Evolutionary conservation across 352 stramenopile species (phyloP), one percentile per base, ranked within the genome.

Genomic region (Aphanomyces invadans): DNA sequence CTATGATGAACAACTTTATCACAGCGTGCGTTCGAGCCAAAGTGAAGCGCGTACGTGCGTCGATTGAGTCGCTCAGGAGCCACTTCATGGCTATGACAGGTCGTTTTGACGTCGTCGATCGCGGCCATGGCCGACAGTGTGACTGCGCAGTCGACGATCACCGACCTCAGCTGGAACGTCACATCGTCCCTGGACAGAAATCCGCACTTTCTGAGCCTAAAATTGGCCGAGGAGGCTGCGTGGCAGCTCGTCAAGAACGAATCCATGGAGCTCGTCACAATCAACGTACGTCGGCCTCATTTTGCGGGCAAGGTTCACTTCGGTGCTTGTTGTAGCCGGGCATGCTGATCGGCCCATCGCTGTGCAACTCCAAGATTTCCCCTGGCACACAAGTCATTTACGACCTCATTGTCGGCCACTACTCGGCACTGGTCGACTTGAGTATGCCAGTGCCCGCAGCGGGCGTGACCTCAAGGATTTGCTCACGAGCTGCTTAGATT

Each of bases 1-100:
- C 86, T 12, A 95, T 95, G 85, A 95, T 95, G 86, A 93, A 85
- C 12, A 95, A 95, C 71, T 95, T 95, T 59, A 92, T 95, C 65
- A 85, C 92, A 60, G 84, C 86, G 0, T 95, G 86, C 65, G 83
- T 86, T 15, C 81, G 86, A 11, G 74, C 81, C 3, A 80, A 83
- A 46, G 78, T 93, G 39, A 92, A 93, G 75, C 74, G 85, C 25
- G 86, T 80, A 73, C 15, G 48, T 68, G 21, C 1, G 25, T 23
- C 28, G 2, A 31, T 42, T 42, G 36, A 7, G 15, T 42, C 39
- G 23, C 49, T 28, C 15, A 46, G 1, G 29, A 21, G n/a, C 0
- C 54, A 42, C 15, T 26, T 54, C n/a, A 36, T 62, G 25, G 33
- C n/a, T n/a, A n/a, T n/a, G 26, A 9, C 23, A 80, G 74, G 73